Evolutionary conservation across 768 basidiomycete genomes (phyloP).

Genomic region (Tulasnella sp.): DNA sequence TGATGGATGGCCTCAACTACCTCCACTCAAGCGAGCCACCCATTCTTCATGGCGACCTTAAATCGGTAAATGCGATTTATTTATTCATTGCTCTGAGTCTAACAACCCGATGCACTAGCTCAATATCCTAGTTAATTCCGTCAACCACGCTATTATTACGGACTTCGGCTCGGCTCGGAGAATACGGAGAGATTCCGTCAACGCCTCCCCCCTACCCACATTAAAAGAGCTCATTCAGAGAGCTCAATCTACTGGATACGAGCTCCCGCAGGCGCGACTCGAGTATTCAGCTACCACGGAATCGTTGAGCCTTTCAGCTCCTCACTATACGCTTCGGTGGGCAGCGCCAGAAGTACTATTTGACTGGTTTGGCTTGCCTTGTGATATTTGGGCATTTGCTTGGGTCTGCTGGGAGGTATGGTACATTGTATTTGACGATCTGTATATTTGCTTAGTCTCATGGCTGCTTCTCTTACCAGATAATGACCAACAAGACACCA

Average conservation of each 20-base stretch:
- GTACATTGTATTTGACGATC: not conserved
- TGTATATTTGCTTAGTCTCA: not conserved
- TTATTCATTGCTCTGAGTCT: not conserved
- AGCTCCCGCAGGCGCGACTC: not conserved
- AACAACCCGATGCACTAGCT: not conserved
- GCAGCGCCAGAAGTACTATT: not conserved
- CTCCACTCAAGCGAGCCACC: not conserved
- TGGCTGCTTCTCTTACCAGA: not conserved
- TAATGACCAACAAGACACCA: not conserved
- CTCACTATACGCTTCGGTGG: not conserved
- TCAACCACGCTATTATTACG: not conserved
- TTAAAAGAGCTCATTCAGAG: not conserved
- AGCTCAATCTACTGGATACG: not conserved
- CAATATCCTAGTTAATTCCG: not conserved
- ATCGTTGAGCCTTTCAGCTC: not conserved
- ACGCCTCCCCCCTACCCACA: not conserved
- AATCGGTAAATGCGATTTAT: not conserved
- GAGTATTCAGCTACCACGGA: not conserved
- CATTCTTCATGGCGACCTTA: not conserved
- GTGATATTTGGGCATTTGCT: not conserved
- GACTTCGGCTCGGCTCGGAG: not conserved
- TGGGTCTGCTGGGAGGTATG: slow-evolving; percentile 6
- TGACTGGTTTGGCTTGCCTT: not conserved
- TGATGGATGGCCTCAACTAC: not conserved
- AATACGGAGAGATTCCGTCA: not conserved